These are phyloP conservation scores for Suillus spraguei DNA, from an alignment of 768 basidiomycete genomes.

Conservation along the genomic window DNA sequence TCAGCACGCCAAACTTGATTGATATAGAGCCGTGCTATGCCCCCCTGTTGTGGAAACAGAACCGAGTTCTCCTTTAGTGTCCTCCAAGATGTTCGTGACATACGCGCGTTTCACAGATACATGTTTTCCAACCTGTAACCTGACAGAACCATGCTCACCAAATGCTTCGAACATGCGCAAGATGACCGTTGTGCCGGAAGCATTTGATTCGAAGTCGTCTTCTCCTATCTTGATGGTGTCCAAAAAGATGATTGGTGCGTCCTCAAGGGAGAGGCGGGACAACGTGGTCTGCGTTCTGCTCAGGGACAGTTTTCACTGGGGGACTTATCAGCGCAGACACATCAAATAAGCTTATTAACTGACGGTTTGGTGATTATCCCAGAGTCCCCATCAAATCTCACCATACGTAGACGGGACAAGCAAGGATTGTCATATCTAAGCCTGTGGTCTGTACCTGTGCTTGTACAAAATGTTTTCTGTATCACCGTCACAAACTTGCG, in stretches of 20 bases:
- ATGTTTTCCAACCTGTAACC: constrained; percentile 54
- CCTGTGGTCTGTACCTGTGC: neutral
- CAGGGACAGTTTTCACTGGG: constrained; percentile 31
- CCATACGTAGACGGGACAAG: neutral
- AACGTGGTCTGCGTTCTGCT: constrained; percentile 7
- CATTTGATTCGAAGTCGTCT: constrained; percentile 43
- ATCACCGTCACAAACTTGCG: neutral
- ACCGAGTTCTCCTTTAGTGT: constrained; percentile 50
- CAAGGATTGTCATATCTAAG: neutral
- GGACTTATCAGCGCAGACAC: constrained; percentile 14
- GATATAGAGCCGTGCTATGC: constrained; percentile 20
- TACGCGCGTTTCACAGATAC: constrained; percentile 63
- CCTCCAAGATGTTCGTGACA: constrained; percentile 84
- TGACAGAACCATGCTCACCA: constrained; percentile 81
- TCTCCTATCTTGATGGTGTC: constrained; percentile 97
- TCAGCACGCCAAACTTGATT: neutral
- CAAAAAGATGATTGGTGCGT: constrained; percentile 80
- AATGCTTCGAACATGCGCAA: constrained; percentile 92
- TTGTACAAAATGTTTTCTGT: neutral
- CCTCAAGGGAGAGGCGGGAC: constrained; percentile 56
- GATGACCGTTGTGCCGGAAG: constrained; percentile 58
- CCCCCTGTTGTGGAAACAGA: constrained; percentile 38
- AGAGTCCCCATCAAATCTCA: neutral
- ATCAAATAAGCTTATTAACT: constrained; percentile 20
- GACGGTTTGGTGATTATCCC: neutral